A percentile compares a stretch with the other conserved stretches of the same genome.
phyloP scores from a whole-genome alignment of 768 basidiomycete species.

The Phlegmacium glaucopus region DNA sequence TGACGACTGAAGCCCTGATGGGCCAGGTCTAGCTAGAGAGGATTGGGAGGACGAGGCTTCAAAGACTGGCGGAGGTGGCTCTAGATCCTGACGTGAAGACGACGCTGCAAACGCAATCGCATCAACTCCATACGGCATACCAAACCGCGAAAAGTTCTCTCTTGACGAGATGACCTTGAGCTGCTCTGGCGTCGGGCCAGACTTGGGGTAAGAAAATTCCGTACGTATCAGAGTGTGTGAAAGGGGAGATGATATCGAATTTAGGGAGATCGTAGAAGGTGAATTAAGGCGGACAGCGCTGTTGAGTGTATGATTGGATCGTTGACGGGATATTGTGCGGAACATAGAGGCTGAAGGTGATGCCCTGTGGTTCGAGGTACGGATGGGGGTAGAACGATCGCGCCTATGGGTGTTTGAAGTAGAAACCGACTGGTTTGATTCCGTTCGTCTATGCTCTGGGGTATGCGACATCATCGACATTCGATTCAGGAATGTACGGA shows the following conservation, averaged over 20 bases:
- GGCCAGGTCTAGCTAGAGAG: conserved; percentile 13
- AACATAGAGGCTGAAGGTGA: conserved; percentile 36
- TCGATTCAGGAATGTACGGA: conserved; percentile 44
- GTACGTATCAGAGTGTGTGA: conserved; percentile 70
- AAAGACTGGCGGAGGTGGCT: conserved; percentile 53
- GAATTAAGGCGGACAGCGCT: conserved; percentile 48
- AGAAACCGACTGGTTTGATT: conserved; percentile 24
- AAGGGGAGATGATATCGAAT: conserved; percentile 74
- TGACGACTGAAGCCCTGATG: conserved; percentile 25
- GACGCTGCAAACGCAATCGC: conserved; percentile 63
- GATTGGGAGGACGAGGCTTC: conserved; percentile 26
- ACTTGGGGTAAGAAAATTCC: conserved; percentile 64
- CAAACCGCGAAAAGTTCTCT: conserved; percentile 66
- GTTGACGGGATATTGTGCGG: conserved; percentile 48
- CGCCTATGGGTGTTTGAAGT: conserved; percentile 13
- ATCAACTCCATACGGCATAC: conserved; percentile 72
- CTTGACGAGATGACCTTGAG: conserved; percentile 67
- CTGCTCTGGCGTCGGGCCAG: conserved; percentile 61
- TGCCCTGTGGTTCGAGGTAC: conserved; percentile 25
- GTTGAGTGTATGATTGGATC: conserved; percentile 34
- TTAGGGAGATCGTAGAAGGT: conserved; percentile 66
- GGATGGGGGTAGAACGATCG: conserved; percentile 6
- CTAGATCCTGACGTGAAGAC: conserved; percentile 38
- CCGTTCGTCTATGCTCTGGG: conserved; percentile 25
- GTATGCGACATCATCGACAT: conserved; percentile 25